A percentile compares a stretch with the other conserved stretches of the same genome.
Conservation (phyloP, 768 basidiomycete species). For the Mycena alexandri region DNA sequence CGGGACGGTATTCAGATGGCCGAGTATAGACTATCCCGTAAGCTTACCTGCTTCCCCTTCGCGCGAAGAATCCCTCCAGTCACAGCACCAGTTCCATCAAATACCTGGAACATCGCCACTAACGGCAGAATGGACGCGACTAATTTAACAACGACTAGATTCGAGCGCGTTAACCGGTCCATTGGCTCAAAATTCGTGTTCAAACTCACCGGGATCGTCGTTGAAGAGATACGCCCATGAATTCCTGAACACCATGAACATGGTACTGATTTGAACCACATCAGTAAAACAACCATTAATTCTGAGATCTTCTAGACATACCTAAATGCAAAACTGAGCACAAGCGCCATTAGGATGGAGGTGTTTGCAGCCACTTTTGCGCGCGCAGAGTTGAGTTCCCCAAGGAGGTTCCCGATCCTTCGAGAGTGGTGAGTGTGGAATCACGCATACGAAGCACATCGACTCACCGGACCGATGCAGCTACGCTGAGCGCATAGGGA, state of each 20-base stretch:
- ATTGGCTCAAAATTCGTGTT: background rate
- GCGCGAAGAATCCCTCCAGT: slow-evolving; percentile 86
- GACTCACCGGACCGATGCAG: slow-evolving; percentile 84
- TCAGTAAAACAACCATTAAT: slow-evolving; percentile 12
- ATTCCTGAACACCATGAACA: slow-evolving; percentile 72
- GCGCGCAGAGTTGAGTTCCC: slow-evolving; percentile 80
- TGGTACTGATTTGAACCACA: slow-evolving; percentile 49
- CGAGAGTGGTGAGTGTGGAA: background rate
- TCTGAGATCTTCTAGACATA: slow-evolving; percentile 40
- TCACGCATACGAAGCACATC: slow-evolving; percentile 3
- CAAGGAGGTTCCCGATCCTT: slow-evolving; percentile 91
- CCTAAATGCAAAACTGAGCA: slow-evolving; percentile 78
- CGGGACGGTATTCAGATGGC: background rate
- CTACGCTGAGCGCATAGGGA: slow-evolving; percentile 86
- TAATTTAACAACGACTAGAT: slow-evolving; percentile 64
- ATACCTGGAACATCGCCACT: slow-evolving; percentile 85
- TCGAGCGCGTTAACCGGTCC: slow-evolving; percentile 5
- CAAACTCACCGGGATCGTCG: slow-evolving; percentile 64
- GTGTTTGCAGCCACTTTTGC: slow-evolving; percentile 77
- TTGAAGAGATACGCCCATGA: slow-evolving; percentile 85
- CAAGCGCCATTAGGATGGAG: slow-evolving; percentile 74
- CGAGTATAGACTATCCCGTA: background rate
- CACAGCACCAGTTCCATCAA: slow-evolving; percentile 81
- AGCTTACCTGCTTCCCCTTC: slow-evolving; percentile 76
- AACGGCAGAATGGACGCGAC: slow-evolving; percentile 81